These are phyloP conservation scores for Thalassiosira ordinaria DNA, from an alignment of 352 stramenopile species.

Conservation along the genomic window DNA sequence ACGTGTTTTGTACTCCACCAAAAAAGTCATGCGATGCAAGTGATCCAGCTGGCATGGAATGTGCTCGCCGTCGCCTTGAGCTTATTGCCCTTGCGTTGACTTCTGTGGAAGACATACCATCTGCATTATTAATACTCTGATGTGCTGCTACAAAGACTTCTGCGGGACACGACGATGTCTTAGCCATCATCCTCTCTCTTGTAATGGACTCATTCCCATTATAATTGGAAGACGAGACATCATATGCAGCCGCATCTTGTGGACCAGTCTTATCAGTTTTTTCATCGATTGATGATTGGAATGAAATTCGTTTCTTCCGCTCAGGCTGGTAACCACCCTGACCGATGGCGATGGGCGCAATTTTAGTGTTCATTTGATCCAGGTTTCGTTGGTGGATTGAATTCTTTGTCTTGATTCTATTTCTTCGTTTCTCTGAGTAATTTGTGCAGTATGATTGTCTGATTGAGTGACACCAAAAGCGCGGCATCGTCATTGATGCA, in stretches of 20 bases:
- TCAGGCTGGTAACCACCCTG: background rate
- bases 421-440: too few species aligned
- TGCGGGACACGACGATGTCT: background rate
- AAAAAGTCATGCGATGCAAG: constrained; percentile 34
- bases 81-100: too few species aligned
- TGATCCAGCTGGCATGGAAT: constrained; percentile 42
- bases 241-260: too few species aligned
- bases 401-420: too few species aligned
- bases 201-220: too few species aligned
- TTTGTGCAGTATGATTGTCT: background rate
- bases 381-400: background rate
- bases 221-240: too few species aligned
- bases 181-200: constrained; percentile 1
- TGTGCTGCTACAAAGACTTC: background rate
- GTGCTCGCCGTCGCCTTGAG: constrained; percentile 11
- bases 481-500: too few species aligned
- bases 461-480: too few species aligned
- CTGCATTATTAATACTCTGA: background rate
- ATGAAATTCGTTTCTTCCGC: constrained; percentile 9
- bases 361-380: constrained; percentile 7
- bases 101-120: too few species aligned
- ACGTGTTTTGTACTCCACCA: background rate
- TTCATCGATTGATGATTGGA: too few species aligned
- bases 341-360: background rate
- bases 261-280: too few species aligned